Conservation (phyloP, 164 flowering plant species). For the Dillenia suffruticosa region DNA sequence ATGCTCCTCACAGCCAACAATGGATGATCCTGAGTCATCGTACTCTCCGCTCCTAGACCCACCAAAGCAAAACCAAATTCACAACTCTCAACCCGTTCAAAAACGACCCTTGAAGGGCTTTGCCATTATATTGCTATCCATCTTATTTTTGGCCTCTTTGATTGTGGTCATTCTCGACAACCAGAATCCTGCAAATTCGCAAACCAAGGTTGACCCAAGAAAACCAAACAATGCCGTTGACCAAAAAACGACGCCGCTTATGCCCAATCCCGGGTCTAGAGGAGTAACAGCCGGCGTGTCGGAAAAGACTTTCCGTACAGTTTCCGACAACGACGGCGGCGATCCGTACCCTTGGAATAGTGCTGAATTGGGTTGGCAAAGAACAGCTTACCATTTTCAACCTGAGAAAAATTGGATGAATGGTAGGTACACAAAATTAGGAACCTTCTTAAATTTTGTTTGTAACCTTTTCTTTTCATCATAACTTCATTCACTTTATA, state of each 20-base stretch:
- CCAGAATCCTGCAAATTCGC: not conserved
- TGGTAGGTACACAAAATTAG: constrained; percentile 32
- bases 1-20: no score
- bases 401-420: constrained; percentile 90
- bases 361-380: constrained; percentile 52
- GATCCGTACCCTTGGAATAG: constrained; percentile 44
- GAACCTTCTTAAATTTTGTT: no score
- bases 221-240: not conserved
- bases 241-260: not conserved
- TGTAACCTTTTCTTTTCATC: not conserved
- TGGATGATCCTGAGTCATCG: no score
- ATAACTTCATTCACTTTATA: no score
- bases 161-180: constrained; percentile 5
- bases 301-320: constrained; percentile 31
- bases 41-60: no score
- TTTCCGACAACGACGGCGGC: constrained; percentile 7
- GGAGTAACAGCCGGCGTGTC: constrained; percentile 55
- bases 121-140: constrained; percentile 12
- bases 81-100: no score
- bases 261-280: constrained; percentile 22
- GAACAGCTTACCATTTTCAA: constrained; percentile 70
- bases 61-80: no score
- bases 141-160: constrained; percentile 11
- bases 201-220: not conserved
- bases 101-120: constrained; percentile 6